Evolutionary conservation across 306 rosid species (phyloP).

Genomic region (Cicer bijugum): DNA sequence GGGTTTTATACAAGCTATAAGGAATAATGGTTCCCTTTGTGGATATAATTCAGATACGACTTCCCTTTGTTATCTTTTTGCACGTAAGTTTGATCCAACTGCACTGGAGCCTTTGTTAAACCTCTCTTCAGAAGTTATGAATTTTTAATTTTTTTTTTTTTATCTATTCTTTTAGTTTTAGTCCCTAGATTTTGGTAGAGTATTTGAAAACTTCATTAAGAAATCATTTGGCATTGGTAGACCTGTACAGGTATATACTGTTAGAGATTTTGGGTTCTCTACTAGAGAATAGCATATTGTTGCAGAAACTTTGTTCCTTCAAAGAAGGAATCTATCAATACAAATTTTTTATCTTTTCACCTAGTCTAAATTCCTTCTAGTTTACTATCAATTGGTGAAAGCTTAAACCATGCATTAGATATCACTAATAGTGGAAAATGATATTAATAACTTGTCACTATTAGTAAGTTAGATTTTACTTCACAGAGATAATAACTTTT

Average conservation of each 20-base stretch:
- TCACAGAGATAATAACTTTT: too few relatives aligned
- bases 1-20: constrained; percentile 60
- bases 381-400: too few relatives aligned
- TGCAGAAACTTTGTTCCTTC: constrained; percentile 45
- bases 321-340: constrained; percentile 46
- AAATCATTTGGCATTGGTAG: constrained; percentile 39
- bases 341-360: constrained; percentile 8
- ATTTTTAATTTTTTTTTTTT: constrained; percentile 53
- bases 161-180: constrained; percentile 1
- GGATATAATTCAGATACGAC: constrained; percentile 74
- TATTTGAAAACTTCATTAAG: constrained; percentile 22
- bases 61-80: constrained; percentile 80
- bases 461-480: too few relatives aligned
- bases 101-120: constrained; percentile 74
- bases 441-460: too few relatives aligned
- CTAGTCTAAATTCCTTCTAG: neutral
- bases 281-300: constrained; percentile 39
- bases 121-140: constrained; percentile 65
- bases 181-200: constrained; percentile 47
- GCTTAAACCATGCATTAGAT: too few relatives aligned
- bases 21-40: constrained; percentile 72
- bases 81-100: constrained; percentile 76
- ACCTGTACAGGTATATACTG: constrained; percentile 47
- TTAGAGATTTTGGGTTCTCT: constrained; percentile 44
- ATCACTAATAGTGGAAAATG: too few relatives aligned